phyloP scores from a whole-genome alignment of 306 rosid species.

The Sophora flavescens region DNA sequence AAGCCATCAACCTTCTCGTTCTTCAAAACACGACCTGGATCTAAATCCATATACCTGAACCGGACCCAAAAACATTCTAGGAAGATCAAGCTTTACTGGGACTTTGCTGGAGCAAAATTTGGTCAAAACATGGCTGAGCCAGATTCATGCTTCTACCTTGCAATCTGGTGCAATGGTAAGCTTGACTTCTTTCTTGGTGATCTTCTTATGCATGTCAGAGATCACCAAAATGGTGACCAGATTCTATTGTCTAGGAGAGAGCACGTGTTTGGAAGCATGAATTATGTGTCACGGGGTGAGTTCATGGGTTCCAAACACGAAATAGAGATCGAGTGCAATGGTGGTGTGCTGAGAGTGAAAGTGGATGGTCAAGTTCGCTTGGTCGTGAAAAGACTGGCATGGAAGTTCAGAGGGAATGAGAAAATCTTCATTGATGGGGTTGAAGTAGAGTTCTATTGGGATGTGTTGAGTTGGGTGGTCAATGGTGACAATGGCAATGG shows the following conservation, averaged over 20 bases:
- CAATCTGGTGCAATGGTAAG: slow-evolving; percentile 53
- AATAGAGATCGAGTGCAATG: slow-evolving; percentile 70
- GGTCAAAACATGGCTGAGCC: slow-evolving; percentile 67
- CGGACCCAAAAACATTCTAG: slow-evolving; percentile 46
- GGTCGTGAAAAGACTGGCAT: slow-evolving; percentile 69
- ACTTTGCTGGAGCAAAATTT: slow-evolving; percentile 65
- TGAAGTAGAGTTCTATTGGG: slow-evolving; percentile 88
- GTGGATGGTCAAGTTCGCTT: slow-evolving; percentile 68
- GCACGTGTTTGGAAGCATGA: slow-evolving; percentile 71
- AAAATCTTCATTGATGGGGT: slow-evolving; percentile 63
- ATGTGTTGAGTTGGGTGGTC: slow-evolving; percentile 76
- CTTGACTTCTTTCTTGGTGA: slow-evolving; percentile 77
- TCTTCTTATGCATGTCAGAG: slow-evolving; percentile 27
- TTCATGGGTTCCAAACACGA: slow-evolving; percentile 75
- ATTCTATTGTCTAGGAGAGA: slow-evolving; percentile 69
- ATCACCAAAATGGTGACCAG: slow-evolving; percentile 41
- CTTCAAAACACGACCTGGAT: slow-evolving; percentile 57
- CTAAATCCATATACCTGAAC: slow-evolving; percentile 64
- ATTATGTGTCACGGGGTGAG: slow-evolving; percentile 61
- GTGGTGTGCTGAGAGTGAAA: slow-evolving; percentile 62
- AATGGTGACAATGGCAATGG: slow-evolving; percentile 39
- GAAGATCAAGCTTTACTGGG: slow-evolving; percentile 74
- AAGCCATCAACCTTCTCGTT: slow-evolving; percentile 69
- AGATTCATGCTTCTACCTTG: slow-evolving; percentile 70
- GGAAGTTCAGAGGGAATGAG: slow-evolving; percentile 96